Evolutionary conservation across 371 early-diverging fungal genomes (phyloP).

Genomic region (Rhizopus microsporus): DNA sequence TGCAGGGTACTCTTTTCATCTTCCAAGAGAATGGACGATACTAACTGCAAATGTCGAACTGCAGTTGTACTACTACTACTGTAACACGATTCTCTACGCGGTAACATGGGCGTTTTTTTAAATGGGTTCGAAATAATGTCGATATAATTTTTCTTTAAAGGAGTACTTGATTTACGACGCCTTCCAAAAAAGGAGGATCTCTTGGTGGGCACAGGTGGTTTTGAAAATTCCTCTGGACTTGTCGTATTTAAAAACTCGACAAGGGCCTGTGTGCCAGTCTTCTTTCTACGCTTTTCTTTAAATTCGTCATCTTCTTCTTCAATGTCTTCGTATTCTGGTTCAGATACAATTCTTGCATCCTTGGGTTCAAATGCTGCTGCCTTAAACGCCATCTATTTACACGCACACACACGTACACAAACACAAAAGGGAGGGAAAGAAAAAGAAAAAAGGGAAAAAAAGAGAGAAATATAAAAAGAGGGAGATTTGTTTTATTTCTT

Average conservation of each 20-base stretch:
- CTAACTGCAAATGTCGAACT: background rate
- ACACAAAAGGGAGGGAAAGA: background rate
- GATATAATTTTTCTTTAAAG: slow-evolving; percentile 21
- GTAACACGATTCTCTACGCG: background rate
- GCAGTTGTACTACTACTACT: slow-evolving; percentile 5
- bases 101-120: slow-evolving; percentile 5
- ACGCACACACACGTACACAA: background rate
- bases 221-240: slow-evolving; percentile 37
- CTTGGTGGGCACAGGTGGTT: slow-evolving; percentile 7
- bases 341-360: slow-evolving; percentile 24
- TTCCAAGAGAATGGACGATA: background rate
- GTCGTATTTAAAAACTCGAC: slow-evolving; percentile 40
- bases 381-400: slow-evolving; percentile 14
- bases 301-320: slow-evolving; percentile 20
- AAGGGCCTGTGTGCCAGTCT: slow-evolving; percentile 35
- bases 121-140: slow-evolving; percentile 28
- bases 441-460: background rate
- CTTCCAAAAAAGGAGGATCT: slow-evolving; percentile 23
- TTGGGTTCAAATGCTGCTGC: slow-evolving; percentile 35
- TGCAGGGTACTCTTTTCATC: slow-evolving; percentile 4
- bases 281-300: slow-evolving; percentile 19
- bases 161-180: background rate
- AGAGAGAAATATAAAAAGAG: background rate
- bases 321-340: slow-evolving; percentile 16
- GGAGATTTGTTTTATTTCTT: background rate